Conservation (phyloP, 495 filamentous ascomycete genomes). For the Clohesyomyces aquaticus region DNA sequence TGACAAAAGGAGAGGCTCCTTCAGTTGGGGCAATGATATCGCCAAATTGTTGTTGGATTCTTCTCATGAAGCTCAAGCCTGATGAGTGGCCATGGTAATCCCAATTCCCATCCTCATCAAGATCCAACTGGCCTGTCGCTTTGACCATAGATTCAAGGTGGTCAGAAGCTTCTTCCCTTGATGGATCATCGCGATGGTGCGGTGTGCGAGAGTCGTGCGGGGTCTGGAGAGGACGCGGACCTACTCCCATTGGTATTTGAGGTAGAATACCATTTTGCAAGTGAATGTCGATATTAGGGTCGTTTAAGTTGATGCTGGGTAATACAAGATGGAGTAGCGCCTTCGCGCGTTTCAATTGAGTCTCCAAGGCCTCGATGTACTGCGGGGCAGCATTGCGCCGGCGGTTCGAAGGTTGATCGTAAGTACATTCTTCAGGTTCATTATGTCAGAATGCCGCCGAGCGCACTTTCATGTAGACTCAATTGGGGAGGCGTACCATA, state of each 20-base stretch:
- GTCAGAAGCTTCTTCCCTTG: slow-evolving; percentile 59
- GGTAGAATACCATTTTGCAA: slow-evolving; percentile 51
- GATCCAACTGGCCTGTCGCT: slow-evolving; percentile 82
- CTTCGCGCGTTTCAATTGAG: slow-evolving; percentile 81
- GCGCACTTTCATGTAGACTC: background rate
- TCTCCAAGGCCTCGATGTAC: slow-evolving; percentile 91
- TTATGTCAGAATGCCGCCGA: slow-evolving; percentile 14
- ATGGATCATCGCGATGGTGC: slow-evolving; percentile 14
- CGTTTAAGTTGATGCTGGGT: slow-evolving; percentile 82
- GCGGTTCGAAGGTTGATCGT: slow-evolving; percentile 96
- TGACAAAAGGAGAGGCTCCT: slow-evolving; percentile 46
- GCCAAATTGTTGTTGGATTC: slow-evolving; percentile 86
- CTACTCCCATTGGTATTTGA: slow-evolving; percentile 18
- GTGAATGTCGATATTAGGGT: slow-evolving; percentile 75
- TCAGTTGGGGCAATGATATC: slow-evolving; percentile 58
- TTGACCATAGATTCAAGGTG: slow-evolving; percentile 94
- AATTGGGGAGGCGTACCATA: slow-evolving; percentile 70
- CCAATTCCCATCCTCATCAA: slow-evolving; percentile 90
- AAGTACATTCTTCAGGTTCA: slow-evolving; percentile 77
- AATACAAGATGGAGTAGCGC: slow-evolving; percentile 75
- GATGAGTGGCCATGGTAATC: slow-evolving; percentile 96
- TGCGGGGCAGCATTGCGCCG: slow-evolving; percentile 92
- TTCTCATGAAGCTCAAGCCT: slow-evolving; percentile 80
- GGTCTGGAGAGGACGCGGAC: slow-evolving; percentile 21
- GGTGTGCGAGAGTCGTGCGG: slow-evolving; percentile 13